Percentiles rank a stretch among this genome's conserved stretches.
These are phyloP conservation scores for Tylopilus plumbeoviolaceoides DNA, from an alignment of 768 basidiomycete genomes.

Conservation along the genomic window DNA sequence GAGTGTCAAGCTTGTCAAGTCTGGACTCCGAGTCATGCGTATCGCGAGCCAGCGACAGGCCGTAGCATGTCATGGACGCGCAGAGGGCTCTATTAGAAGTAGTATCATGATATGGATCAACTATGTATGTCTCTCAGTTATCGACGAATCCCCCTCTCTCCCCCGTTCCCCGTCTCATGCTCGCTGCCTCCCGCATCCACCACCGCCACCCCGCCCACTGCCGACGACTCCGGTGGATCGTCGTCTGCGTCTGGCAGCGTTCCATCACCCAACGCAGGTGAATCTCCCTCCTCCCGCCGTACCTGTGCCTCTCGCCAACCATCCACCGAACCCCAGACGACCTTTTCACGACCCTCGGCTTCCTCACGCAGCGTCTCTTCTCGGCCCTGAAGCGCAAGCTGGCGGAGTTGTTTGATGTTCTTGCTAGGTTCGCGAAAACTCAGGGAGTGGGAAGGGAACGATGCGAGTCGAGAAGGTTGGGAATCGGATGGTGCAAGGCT, in stretches of 20 bases:
- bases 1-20: too few species aligned
- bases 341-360: slow-evolving; percentile 43
- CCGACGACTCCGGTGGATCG: background rate
- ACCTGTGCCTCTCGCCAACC: background rate
- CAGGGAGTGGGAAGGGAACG: slow-evolving; percentile 13
- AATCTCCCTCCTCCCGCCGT: background rate
- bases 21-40: too few species aligned
- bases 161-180: background rate
- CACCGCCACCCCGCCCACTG: background rate
- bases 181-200: background rate
- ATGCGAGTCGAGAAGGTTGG: background rate
- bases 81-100: too few species aligned
- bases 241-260: slow-evolving; percentile 7
- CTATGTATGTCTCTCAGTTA: background rate
- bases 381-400: slow-evolving; percentile 44
- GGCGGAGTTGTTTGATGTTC: slow-evolving; percentile 39
- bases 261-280: background rate
- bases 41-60: too few species aligned
- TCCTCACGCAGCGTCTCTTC: slow-evolving; percentile 36
- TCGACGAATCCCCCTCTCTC: background rate
- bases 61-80: too few species aligned
- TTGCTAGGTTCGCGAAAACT: slow-evolving; percentile 35
- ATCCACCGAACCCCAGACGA: slow-evolving; percentile 35
- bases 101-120: too few species aligned
- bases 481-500: background rate